Conservation (phyloP, 108 stramenopile genomes). For the Nannochloropsis salina region DNA sequence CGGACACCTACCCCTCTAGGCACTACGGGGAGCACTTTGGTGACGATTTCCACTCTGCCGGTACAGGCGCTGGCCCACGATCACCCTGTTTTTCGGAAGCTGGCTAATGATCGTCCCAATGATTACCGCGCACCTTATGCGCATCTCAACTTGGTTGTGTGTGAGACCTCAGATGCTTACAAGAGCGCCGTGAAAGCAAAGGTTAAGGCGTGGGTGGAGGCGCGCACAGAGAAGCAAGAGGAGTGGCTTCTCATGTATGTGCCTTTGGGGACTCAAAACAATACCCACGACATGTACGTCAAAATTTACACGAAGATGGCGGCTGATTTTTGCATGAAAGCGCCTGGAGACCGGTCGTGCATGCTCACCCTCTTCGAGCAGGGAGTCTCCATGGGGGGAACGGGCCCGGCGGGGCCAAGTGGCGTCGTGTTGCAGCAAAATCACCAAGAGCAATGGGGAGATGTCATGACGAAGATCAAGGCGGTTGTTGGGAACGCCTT, state of each 20-base stretch:
- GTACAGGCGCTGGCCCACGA: conserved; percentile 16
- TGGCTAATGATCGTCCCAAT: background rate
- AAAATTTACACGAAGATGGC: background rate
- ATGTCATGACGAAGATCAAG: conserved; percentile 16
- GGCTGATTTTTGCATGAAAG: conserved; percentile 5
- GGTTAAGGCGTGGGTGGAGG: conserved; percentile 6
- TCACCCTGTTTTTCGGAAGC: background rate
- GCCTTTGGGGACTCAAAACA: background rate
- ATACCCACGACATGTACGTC: background rate
- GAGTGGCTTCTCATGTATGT: conserved; percentile 2
- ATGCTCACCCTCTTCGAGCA: background rate
- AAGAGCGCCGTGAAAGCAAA: conserved; percentile 1
- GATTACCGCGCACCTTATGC: conserved; percentile 14
- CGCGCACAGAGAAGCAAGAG: background rate
- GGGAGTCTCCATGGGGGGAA: background rate
- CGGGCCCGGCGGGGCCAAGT: background rate
- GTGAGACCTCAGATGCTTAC: background rate
- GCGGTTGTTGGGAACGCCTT: background rate
- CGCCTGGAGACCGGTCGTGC: conserved; percentile 7
- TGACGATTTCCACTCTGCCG: background rate
- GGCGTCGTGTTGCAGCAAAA: background rate
- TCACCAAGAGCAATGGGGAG: conserved; percentile 13
- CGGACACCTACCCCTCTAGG: background rate
- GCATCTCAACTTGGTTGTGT: background rate
- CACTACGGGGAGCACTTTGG: background rate